Percentiles rank a stretch among this genome's conserved stretches.
Evolutionary conservation across 2,329 filamentous ascomycete species (phyloP).

Genomic region (Periconia macrospinosa): DNA sequence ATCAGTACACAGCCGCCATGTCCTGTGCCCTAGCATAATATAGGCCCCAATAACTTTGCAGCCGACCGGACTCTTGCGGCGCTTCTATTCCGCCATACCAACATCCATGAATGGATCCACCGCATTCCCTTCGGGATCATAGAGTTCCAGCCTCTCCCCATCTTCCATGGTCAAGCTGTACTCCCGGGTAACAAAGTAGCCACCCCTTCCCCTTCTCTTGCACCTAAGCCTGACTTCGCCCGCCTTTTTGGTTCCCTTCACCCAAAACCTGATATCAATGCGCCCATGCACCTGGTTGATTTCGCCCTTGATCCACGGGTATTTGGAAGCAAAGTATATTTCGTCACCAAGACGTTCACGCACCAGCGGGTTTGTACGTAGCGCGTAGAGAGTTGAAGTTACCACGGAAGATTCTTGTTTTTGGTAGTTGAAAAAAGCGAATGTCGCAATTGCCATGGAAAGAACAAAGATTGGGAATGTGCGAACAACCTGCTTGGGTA

Average conservation of each 20-base stretch:
- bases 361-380: slow-evolving; percentile 77
- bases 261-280: slow-evolving; percentile 85
- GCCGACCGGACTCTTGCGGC: neutral
- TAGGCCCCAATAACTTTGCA: neutral
- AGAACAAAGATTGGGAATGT: slow-evolving; percentile 80
- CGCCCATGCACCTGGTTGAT: slow-evolving; percentile 92
- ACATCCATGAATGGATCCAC: slow-evolving; percentile 64
- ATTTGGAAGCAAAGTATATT: slow-evolving; percentile 53
- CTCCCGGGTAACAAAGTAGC: slow-evolving; percentile 82
- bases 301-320: slow-evolving; percentile 59
- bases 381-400: slow-evolving; percentile 85
- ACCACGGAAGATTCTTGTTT: slow-evolving; percentile 83
- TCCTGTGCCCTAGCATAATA: neutral
- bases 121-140: slow-evolving; percentile 60
- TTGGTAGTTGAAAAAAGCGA: slow-evolving; percentile 99
- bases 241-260: slow-evolving; percentile 72
- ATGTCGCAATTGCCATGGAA: slow-evolving; percentile 69
- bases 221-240: slow-evolving; percentile 83
- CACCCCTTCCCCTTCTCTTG: slow-evolving; percentile 66
- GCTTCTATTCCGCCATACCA: slow-evolving; percentile 20
- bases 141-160: slow-evolving; percentile 70
- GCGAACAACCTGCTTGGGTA: slow-evolving; percentile 44
- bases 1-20: neutral
- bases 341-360: slow-evolving; percentile 78
- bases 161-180: slow-evolving; percentile 80